Evolutionary conservation across 23 red algal species (phyloP), one percentile per base, ranked within the genome.

Genomic region (Agarophyton chilense): DNA sequence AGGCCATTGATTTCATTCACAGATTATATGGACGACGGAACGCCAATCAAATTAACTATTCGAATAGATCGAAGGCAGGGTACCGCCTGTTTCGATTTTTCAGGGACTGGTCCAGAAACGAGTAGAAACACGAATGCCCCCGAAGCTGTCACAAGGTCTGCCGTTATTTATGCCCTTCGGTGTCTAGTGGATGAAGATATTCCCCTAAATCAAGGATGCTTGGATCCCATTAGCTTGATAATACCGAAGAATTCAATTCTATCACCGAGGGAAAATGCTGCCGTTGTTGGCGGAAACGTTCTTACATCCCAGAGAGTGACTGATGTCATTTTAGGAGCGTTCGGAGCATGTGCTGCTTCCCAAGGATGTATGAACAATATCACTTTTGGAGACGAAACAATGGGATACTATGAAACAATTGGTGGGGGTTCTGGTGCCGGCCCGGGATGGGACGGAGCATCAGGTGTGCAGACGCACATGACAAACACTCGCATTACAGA

Each of bases 321-420:
- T 9, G 97, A 99, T 88, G 97, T 99, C 17, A 89, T 99, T 35
- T 79, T 99, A 2, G 78, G 86, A 47, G 97, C 97, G n/a, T 99
- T 99, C 62, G 90, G 92, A 13, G 93, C 97, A 2, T 92, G 84
- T 84, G 97, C 97, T 22, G 97, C 97, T 29, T 94, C 89, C 17
- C 97, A 99, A 79, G 97, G 97, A 34, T 99, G 97, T 81, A 99
- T 99, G 97, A 99, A 99, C 53, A 99, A 99, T 75, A 58, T 99
- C 10, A 99, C 97, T 2, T 96, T 99, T 84, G 97, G 97, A 26
- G 79, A 90, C 34, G 86, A 77, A 42, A 79, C 72, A 9, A 88
- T 93, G 70, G 88, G 97, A 41, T 96, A 96, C 56, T 99, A 99
- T 81, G 97, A 99, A 78, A 99, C 97, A 7, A 95, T 99, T 65